A percentile compares a stretch with the other conserved stretches of the same genome.
Conservation (phyloP, 2,329 filamentous ascomycete genomes). For the Penicillium crustosum region DNA sequence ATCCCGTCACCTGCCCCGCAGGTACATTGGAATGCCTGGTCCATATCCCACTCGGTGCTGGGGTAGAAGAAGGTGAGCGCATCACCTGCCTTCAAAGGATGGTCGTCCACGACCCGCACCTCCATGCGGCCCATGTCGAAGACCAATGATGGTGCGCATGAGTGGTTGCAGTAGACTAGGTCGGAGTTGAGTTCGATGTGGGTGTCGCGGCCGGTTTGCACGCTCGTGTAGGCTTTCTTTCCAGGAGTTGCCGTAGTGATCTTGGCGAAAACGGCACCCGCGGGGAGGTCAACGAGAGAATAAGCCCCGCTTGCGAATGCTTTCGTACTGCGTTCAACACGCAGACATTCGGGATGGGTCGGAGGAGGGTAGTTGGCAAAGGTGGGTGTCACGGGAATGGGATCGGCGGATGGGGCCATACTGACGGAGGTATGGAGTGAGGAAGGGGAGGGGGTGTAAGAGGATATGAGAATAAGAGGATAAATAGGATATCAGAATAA, state of each 20-base stretch:
- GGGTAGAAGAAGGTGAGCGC: conserved; percentile 52
- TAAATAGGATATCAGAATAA: no score
- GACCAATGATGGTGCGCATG: conserved; percentile 53
- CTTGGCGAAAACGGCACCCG: conserved; percentile 49
- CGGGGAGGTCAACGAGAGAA: conserved; percentile 52
- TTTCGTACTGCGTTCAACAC: conserved; percentile 34
- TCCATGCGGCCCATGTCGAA: conserved; percentile 53
- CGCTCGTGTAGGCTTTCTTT: conserved; percentile 51
- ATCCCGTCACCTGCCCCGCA: conserved; percentile 38
- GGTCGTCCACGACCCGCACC: conserved; percentile 40
- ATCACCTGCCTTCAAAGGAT: conserved; percentile 43
- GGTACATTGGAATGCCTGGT: conserved; percentile 47
- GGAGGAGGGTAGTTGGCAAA: conserved; percentile 16
- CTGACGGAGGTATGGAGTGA: background rate
- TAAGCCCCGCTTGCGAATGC: conserved; percentile 43
- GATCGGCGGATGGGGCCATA: conserved; percentile 26
- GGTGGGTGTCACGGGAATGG: conserved; percentile 13
- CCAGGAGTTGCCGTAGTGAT: conserved; percentile 50
- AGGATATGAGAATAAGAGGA: background rate
- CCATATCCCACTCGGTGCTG: conserved; percentile 53
- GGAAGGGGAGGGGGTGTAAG: background rate
- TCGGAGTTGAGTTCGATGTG: conserved; percentile 60
- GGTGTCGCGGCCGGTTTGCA: conserved; percentile 50
- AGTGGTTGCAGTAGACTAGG: conserved; percentile 59
- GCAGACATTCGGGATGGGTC: conserved; percentile 31